Base-by-base conservation (phyloP, 2,329 filamentous ascomycete species). In the Clonostachys solani region DNA sequence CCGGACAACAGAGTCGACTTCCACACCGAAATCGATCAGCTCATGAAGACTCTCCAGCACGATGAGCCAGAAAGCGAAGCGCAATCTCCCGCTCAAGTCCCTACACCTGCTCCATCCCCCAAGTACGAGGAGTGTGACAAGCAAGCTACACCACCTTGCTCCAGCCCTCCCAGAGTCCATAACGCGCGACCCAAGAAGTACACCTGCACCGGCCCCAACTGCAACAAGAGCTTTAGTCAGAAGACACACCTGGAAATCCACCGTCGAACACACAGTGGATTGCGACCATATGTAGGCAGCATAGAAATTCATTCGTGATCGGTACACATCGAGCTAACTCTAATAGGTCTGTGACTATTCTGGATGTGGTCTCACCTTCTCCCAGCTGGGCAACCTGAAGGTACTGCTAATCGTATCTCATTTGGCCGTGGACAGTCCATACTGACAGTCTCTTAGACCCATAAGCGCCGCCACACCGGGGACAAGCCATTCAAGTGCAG, bases 241-340 rank as follows among this genome's bases (percentile, higher is more conserved):
- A 95, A 92, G 69, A 96, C 92, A 2, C 92, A 97, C 58, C 77
- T 96, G 12, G 87, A 94, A 51, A 96, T 95, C 43, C 94, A 99
- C 64, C 84, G 81, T 42, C 80, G 92, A 53, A 86, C 87, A 5
- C 94, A 99, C 66, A 96, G 89, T 3, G 94, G 94, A 15, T 83
- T 87, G 46, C 94, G 91, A 63, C 92, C 92, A 50, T 96, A 92
- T 63, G 87, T 95, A 72, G 75, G 89, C 73, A 13, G 10, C 16
- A 13, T 19, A 38, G 5, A 2, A 33, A n/a, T 12, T 19, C 23
- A 29, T 29, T 10, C 23, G 9, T 29, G 23, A 29, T 29, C 23
- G 23, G 10, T 29, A 29, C 23, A 29, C 23, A 3, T 29, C 10
- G 23, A 29, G 23, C 23, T 29, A 29, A 29, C 23, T 29, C 23